A percentile compares a stretch with the other conserved stretches of the same genome.
Evolutionary conservation across 2,329 filamentous ascomycete species (phyloP).

Genomic region (Rhynchosporium graminicola): DNA sequence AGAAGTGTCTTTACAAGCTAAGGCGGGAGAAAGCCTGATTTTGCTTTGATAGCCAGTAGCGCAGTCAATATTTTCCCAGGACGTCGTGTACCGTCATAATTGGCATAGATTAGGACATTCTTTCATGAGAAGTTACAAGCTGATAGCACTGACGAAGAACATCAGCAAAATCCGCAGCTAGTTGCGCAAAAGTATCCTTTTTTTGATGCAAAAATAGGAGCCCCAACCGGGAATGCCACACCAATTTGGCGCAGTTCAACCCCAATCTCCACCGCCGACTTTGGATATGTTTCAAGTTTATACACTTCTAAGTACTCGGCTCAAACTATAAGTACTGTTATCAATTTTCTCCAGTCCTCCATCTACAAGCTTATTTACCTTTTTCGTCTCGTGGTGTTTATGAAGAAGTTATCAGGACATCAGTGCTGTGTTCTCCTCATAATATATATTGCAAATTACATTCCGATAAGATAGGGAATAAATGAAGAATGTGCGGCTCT

Average conservation of each 20-base stretch:
- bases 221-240: conserved; percentile 63
- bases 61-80: conserved; percentile 78
- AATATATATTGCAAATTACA: conserved; percentile 35
- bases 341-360: conserved; percentile 77
- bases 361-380: conserved; percentile 84
- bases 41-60: conserved; percentile 81
- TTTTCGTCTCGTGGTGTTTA: conserved; percentile 81
- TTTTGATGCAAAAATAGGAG: conserved; percentile 81
- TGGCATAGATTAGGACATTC: conserved; percentile 81
- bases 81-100: conserved; percentile 97
- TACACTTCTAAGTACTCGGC: conserved; percentile 75
- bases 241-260: conserved; percentile 72
- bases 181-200: not conserved
- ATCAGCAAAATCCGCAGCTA: not conserved
- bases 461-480: conserved; percentile 70
- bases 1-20: conserved; percentile 65
- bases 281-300: conserved; percentile 78
- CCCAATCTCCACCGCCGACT: conserved; percentile 66
- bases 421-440: conserved; percentile 63
- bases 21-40: conserved; percentile 85
- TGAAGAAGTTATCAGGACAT: conserved; percentile 73
- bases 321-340: conserved; percentile 90
- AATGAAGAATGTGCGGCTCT: conserved; percentile 62
- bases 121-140: conserved; percentile 79
- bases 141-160: conserved; percentile 54